Conservation (phyloP, 768 basidiomycete genomes). For the Mycena latifolia region DNA sequence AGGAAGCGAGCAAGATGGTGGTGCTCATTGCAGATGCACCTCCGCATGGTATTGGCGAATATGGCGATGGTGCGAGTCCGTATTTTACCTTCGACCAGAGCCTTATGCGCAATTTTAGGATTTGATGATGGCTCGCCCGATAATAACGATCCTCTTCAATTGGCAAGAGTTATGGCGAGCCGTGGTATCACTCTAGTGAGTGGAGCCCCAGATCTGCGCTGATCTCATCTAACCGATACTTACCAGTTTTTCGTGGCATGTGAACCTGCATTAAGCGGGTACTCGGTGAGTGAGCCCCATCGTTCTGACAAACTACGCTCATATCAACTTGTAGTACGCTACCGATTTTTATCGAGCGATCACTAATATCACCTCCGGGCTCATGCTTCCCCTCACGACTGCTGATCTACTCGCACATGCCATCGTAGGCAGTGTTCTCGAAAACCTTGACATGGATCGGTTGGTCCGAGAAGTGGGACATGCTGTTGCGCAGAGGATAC, state of each 20-base stretch:
- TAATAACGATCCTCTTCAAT: constrained; percentile 89
- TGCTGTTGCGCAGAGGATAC: constrained; percentile 92
- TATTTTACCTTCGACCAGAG: constrained; percentile 16
- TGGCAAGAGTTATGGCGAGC: constrained; percentile 91
- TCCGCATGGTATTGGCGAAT: constrained; percentile 97
- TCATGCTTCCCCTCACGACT: constrained; percentile 96
- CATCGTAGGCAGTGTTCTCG: constrained; percentile 95
- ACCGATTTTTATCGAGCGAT: constrained; percentile 97
- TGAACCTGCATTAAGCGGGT: constrained; percentile 95
- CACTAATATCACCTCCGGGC: constrained; percentile 91
- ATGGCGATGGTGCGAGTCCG: constrained; percentile 84
- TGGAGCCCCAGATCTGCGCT: constrained; percentile 25
- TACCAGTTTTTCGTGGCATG: constrained; percentile 99
- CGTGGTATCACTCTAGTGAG: constrained; percentile 91
- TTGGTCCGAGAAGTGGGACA: constrained; percentile 95
- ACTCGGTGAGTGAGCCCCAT: constrained; percentile 69
- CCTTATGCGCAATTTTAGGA: constrained; percentile 57
- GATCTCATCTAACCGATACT: constrained; percentile 25
- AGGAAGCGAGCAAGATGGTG: constrained; percentile 92
- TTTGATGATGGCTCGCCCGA: constrained; percentile 96
- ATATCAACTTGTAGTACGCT: constrained; percentile 68
- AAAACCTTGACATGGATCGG: constrained; percentile 98
- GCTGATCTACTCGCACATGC: constrained; percentile 95
- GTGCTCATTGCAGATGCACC: constrained; percentile 98
- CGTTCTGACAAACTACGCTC: constrained; percentile 11